Conservation (phyloP, 495 filamentous ascomycete genomes). For the Trichodelitschia bisporula region DNA sequence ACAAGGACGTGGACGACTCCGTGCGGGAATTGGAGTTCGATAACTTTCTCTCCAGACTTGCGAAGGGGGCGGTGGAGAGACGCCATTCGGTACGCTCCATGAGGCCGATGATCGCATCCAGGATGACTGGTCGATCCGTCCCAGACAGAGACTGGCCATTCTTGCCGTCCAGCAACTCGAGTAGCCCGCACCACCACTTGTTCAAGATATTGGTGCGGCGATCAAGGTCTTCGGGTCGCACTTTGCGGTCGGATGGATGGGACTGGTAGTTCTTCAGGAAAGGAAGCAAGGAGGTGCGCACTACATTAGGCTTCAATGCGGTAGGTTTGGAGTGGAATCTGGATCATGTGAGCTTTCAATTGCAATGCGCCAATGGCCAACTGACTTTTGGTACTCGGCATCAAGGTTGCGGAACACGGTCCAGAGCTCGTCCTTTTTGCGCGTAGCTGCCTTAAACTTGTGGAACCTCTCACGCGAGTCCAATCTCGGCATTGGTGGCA, state of each 20-base stretch:
- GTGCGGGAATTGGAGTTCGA: conserved; percentile 20
- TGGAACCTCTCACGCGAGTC: conserved; percentile 19
- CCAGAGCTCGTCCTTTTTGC: conserved; percentile 76
- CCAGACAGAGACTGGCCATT: conserved; percentile 47
- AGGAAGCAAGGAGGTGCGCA: conserved; percentile 58
- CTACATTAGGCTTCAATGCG: conserved; percentile 51
- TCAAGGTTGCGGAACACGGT: conserved; percentile 59
- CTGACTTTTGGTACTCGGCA: conserved; percentile 52
- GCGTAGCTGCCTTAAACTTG: conserved; percentile 13
- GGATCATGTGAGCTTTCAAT: conserved; percentile 9
- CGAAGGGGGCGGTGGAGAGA: conserved; percentile 32
- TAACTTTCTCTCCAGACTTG: conserved; percentile 25
- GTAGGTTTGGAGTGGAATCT: conserved; percentile 54
- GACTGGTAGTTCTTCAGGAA: conserved; percentile 50
- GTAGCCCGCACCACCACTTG: conserved; percentile 84
- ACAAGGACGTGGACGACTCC: conserved; percentile 26
- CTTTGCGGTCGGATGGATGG: conserved; percentile 40
- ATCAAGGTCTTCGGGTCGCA: conserved; percentile 68
- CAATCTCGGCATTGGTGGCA: conserved; percentile 28
- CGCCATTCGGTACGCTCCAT: conserved; percentile 93
- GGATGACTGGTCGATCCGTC: conserved; percentile 53
- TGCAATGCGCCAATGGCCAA: conserved; percentile 1
- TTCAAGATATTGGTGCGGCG: conserved; percentile 60
- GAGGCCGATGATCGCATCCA: conserved; percentile 60
- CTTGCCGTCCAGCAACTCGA: conserved; percentile 63